A percentile compares a stretch with the other conserved stretches of the same genome.
These are phyloP conservation scores for Cucurbitaria berberidis DNA, from an alignment of 2,329 filamentous ascomycete species.

Conservation along the genomic window DNA sequence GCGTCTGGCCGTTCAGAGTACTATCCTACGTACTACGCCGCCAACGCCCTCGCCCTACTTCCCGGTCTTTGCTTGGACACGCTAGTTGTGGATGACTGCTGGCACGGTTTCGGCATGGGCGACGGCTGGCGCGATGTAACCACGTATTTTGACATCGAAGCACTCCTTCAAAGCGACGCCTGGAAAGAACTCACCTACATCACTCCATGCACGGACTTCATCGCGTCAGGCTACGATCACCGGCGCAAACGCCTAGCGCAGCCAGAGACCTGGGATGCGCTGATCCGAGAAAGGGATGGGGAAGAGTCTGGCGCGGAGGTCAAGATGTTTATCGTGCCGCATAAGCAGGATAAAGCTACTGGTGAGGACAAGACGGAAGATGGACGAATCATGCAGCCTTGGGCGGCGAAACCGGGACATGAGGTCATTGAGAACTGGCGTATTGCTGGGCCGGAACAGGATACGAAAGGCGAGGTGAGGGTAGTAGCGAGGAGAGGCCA, in stretches of 20 bases:
- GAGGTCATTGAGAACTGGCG: constrained; percentile 37
- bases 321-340: constrained; percentile 40
- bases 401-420: constrained; percentile 40
- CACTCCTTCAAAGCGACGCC: constrained; percentile 37
- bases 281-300: constrained; percentile 42
- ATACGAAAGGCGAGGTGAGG: constrained; percentile 40
- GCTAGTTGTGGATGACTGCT: constrained; percentile 43
- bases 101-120: constrained; percentile 43
- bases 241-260: constrained; percentile 35
- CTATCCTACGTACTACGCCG: constrained; percentile 43
- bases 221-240: constrained; percentile 43
- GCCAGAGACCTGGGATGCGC: constrained; percentile 38
- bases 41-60: constrained; percentile 39
- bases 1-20: constrained; percentile 28
- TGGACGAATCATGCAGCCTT: constrained; percentile 30
- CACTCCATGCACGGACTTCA: constrained; percentile 44
- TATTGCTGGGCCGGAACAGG: constrained; percentile 37
- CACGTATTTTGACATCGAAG: constrained; percentile 45
- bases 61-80: constrained; percentile 42
- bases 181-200: constrained; percentile 44
- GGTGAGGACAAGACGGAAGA: constrained; percentile 24
- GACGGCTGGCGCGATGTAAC: constrained; percentile 45
- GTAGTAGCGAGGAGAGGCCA: constrained; percentile 41
- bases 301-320: constrained; percentile 38
- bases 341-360: constrained; percentile 17